A percentile compares a stretch with the other conserved stretches of the same genome.
Evolutionary conservation across 2,329 filamentous ascomycete genomes (phyloP).

Genomic region (Tolypocladium nubicola): DNA sequence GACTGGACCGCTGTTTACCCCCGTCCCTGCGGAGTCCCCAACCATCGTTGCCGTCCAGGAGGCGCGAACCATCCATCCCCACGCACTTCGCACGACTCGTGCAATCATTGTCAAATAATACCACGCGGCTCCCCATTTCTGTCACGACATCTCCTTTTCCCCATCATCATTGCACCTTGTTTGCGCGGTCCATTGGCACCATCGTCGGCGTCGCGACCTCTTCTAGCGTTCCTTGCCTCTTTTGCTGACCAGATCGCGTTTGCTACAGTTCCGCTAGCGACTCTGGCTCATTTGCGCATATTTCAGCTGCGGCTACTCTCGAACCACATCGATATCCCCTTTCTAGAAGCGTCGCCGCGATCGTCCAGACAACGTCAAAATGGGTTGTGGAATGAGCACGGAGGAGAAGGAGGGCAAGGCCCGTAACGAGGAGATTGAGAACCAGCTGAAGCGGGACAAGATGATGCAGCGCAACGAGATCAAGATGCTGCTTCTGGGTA

Average conservation of each 20-base stretch:
- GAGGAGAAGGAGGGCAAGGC: constrained; percentile 99
- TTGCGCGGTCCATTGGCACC: not conserved
- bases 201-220: not conserved
- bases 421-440: constrained; percentile 99
- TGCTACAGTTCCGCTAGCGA: not conserved
- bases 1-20: not conserved
- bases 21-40: not conserved
- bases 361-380: constrained; percentile 45
- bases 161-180: not conserved
- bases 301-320: not conserved
- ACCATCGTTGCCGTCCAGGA: not conserved
- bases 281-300: not conserved
- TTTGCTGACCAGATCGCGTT: not conserved
- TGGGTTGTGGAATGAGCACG: constrained; percentile 99
- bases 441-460: constrained; percentile 96
- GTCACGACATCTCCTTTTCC: not conserved
- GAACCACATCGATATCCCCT: constrained; percentile 1
- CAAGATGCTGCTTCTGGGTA: constrained; percentile 98
- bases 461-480: constrained; percentile 99
- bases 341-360: constrained; percentile 5
- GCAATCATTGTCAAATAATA: not conserved
- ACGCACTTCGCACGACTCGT: not conserved
- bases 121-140: not conserved
- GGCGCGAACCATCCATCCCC: constrained; percentile 1
- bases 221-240: not conserved